phyloP scores from a whole-genome alignment of 108 stramenopile genomes.

The Cyclotella cryptica region DNA sequence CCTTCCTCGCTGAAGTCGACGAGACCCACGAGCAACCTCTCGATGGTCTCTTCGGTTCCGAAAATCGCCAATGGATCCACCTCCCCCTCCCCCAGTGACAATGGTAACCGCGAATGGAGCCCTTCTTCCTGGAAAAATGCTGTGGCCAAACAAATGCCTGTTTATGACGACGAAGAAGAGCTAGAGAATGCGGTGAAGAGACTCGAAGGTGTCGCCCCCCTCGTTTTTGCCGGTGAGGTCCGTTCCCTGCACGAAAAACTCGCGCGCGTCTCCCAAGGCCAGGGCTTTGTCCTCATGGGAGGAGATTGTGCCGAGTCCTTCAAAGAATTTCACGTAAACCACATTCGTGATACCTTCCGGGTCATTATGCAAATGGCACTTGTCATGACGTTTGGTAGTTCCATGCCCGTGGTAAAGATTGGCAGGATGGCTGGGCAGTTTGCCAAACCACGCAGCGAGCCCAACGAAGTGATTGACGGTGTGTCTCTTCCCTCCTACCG shows the following conservation, averaged over 20 bases:
- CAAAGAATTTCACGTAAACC: slow-evolving; percentile 93
- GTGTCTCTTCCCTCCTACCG: slow-evolving; percentile 94
- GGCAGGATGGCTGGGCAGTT: slow-evolving; percentile 99
- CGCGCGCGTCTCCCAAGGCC: slow-evolving; percentile 92
- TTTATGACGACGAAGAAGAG: slow-evolving; percentile 80
- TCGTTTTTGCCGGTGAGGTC: slow-evolving; percentile 95
- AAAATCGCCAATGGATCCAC: too few relatives aligned
- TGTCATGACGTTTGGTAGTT: slow-evolving; percentile 94
- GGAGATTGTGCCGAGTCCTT: slow-evolving; percentile 99
- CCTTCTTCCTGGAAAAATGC: slow-evolving; percentile 80
- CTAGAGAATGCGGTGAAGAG: slow-evolving; percentile 63
- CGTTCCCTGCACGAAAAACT: slow-evolving; percentile 91
- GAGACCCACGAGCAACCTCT: too few relatives aligned
- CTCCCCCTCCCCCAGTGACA: background rate
- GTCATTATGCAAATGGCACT: slow-evolving; percentile 95
- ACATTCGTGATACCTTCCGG: slow-evolving; percentile 95
- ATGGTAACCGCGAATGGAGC: slow-evolving; percentile 60
- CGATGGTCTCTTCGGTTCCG: too few relatives aligned
- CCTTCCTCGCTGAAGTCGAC: too few relatives aligned
- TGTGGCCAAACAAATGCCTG: slow-evolving; percentile 80
- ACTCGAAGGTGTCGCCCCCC: slow-evolving; percentile 71
- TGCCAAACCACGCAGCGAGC: slow-evolving; percentile 95
- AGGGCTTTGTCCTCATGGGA: slow-evolving; percentile 98
- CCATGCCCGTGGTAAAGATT: slow-evolving; percentile 96
- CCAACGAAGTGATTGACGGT: slow-evolving; percentile 87